Conservation (phyloP, 768 basidiomycete species). For the Lactarius akahatsu region DNA sequence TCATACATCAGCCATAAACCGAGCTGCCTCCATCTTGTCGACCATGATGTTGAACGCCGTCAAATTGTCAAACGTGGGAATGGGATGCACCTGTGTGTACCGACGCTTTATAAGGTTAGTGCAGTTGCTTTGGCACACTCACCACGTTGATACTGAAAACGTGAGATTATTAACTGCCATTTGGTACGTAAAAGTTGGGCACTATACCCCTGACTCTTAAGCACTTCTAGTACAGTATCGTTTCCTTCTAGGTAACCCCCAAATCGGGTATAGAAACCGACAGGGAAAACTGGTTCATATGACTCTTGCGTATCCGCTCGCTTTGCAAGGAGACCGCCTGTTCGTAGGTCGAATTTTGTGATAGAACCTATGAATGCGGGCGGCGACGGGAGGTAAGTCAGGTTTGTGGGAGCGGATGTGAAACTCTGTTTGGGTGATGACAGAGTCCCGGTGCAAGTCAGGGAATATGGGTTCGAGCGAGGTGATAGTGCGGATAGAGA, state of each 20-base stretch:
- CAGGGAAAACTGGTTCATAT: slow-evolving; percentile 52
- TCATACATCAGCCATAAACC: slow-evolving; percentile 79
- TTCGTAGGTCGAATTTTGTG: slow-evolving; percentile 50
- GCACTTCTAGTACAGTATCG: slow-evolving; percentile 49
- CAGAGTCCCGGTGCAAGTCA: slow-evolving; percentile 39
- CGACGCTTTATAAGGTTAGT: not conserved
- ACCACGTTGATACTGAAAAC: slow-evolving; percentile 42
- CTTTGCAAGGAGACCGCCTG: slow-evolving; percentile 45
- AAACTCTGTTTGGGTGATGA: slow-evolving; percentile 35
- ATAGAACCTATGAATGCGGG: slow-evolving; percentile 38
- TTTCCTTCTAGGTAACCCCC: slow-evolving; percentile 54
- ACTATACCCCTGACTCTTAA: slow-evolving; percentile 56
- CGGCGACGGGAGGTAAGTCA: slow-evolving; percentile 45
- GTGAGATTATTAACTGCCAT: slow-evolving; percentile 17
- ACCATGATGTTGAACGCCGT: slow-evolving; percentile 57
- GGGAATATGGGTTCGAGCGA: slow-evolving; percentile 34
- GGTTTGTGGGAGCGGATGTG: slow-evolving; percentile 31
- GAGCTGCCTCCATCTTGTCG: slow-evolving; percentile 69
- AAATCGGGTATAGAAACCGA: slow-evolving; percentile 73
- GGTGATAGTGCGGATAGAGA: slow-evolving; percentile 36
- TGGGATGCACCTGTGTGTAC: slow-evolving; percentile 56
- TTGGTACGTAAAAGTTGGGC: slow-evolving; percentile 2
- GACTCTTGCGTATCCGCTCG: slow-evolving; percentile 31
- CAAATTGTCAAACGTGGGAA: slow-evolving; percentile 63
- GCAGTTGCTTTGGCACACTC: not conserved